Evolutionary conservation across 2,329 filamentous ascomycete genomes (phyloP).

Genomic region (Hymenoscyphus occultus): DNA sequence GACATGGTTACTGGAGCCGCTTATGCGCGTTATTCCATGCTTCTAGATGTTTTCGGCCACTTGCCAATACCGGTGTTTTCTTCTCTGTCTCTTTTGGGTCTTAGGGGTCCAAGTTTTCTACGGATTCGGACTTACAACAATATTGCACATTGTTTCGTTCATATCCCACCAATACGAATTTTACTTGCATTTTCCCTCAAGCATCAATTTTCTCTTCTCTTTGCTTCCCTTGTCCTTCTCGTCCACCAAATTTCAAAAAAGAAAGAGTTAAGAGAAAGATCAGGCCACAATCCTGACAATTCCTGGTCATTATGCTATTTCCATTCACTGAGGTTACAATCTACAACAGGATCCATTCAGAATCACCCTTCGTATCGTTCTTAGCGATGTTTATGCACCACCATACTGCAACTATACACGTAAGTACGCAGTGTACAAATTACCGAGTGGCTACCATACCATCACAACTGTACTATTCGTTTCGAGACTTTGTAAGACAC

Average conservation of each 20-base stretch:
- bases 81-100: neutral
- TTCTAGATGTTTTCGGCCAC: neutral
- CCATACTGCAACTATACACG: neutral
- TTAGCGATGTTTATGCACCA: neutral
- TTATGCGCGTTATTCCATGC: neutral
- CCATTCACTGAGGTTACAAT: neutral
- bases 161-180: neutral
- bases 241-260: neutral
- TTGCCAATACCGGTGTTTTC: neutral
- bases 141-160: neutral
- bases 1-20: neutral
- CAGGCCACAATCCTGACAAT: neutral
- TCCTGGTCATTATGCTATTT: neutral
- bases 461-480: neutral
- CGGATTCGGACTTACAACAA: neutral
- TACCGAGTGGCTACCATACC: neutral
- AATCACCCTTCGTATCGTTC: neutral
- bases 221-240: neutral
- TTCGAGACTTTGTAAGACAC: neutral
- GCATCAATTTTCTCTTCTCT: neutral
- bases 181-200: conserved; percentile 1
- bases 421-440: neutral
- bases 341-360: neutral
- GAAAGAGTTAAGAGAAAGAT: neutral
- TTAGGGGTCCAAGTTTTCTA: neutral